Percentiles rank a stretch among this genome's conserved stretches.
Evolutionary conservation across 2,329 filamentous ascomycete species (phyloP).

Genomic region (Neodidymelliopsis sp.): DNA sequence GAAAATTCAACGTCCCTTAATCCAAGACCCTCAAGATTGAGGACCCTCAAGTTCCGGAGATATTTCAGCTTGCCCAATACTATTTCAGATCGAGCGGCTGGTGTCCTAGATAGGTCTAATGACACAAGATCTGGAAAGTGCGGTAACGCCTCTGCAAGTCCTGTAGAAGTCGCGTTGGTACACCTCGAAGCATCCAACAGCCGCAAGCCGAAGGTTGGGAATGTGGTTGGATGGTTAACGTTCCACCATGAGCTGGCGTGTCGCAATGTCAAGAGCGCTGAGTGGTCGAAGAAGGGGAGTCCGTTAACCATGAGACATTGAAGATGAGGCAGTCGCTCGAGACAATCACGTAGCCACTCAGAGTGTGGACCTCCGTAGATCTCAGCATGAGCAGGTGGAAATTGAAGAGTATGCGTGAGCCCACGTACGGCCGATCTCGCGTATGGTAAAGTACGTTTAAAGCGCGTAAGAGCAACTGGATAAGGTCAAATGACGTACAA

Average conservation of each 20-base stretch:
- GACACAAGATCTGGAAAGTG: slow-evolving; percentile 64
- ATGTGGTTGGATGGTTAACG: slow-evolving; percentile 29
- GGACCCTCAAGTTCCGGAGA: slow-evolving; percentile 61
- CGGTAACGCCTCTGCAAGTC: slow-evolving; percentile 60
- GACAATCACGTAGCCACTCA: slow-evolving; percentile 66
- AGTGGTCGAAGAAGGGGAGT: slow-evolving; percentile 69
- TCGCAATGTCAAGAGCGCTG: slow-evolving; percentile 60
- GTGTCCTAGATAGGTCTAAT: slow-evolving; percentile 65
- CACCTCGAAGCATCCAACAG: slow-evolving; percentile 65
- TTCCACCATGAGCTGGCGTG: slow-evolving; percentile 39
- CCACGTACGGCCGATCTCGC: slow-evolving; percentile 61
- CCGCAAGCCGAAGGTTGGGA: slow-evolving; percentile 57
- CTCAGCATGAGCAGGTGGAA: slow-evolving; percentile 67
- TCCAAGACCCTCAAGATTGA: slow-evolving; percentile 63
- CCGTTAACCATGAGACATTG: slow-evolving; percentile 67
- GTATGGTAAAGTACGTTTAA: slow-evolving; percentile 63
- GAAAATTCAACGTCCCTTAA: slow-evolving; percentile 62
- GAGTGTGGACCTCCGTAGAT: slow-evolving; percentile 66
- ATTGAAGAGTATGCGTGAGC: slow-evolving; percentile 67
- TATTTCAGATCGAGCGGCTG: slow-evolving; percentile 55
- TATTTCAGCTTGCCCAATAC: slow-evolving; percentile 58
- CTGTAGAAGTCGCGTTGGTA: slow-evolving; percentile 64
- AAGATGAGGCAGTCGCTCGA: slow-evolving; percentile 64
- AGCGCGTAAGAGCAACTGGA: slow-evolving; percentile 64
- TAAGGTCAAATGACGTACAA: slow-evolving; percentile 11